Conservation (phyloP, 495 filamentous ascomycete genomes). For the Penicillium samsonianum region DNA sequence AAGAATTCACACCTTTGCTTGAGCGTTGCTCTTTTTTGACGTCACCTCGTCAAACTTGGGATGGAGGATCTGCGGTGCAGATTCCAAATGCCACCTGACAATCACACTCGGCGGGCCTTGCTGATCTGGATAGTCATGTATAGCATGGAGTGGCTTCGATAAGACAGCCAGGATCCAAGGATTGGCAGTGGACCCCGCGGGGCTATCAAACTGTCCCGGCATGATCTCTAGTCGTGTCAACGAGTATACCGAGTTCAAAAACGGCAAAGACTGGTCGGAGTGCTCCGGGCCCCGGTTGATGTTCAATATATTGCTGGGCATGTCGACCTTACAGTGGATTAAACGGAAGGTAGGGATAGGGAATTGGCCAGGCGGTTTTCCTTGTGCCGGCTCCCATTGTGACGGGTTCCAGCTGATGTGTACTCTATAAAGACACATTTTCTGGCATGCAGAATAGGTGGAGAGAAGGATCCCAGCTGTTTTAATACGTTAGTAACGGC, state of each 20-base stretch:
- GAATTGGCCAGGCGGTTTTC: constrained; percentile 40
- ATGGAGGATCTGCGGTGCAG: constrained; percentile 60
- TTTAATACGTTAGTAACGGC: not conserved
- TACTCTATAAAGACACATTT: constrained; percentile 64
- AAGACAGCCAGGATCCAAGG: constrained; percentile 72
- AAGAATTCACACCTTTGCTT: constrained; percentile 36
- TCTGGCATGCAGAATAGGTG: constrained; percentile 65
- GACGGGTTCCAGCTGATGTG: constrained; percentile 50
- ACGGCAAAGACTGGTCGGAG: constrained; percentile 32
- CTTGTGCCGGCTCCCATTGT: constrained; percentile 40
- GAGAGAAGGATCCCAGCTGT: constrained; percentile 61
- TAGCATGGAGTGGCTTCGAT: constrained; percentile 55
- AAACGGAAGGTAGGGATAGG: constrained; percentile 47
- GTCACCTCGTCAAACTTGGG: constrained; percentile 73
- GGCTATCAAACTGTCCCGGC: constrained; percentile 55
- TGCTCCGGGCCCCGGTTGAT: constrained; percentile 29
- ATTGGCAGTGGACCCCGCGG: constrained; percentile 49
- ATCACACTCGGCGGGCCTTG: constrained; percentile 67
- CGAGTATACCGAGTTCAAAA: constrained; percentile 49
- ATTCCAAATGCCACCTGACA: constrained; percentile 74
- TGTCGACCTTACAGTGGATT: constrained; percentile 44
- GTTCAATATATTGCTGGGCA: constrained; percentile 35
- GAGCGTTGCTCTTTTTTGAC: constrained; percentile 58
- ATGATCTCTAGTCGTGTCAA: constrained; percentile 70
- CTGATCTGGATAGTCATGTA: constrained; percentile 53